Percentiles rank a stretch among this genome's conserved stretches.
These are phyloP conservation scores for Microcyclosporella mali DNA, from an alignment of 2,329 filamentous ascomycete genomes.

Conservation along the genomic window DNA sequence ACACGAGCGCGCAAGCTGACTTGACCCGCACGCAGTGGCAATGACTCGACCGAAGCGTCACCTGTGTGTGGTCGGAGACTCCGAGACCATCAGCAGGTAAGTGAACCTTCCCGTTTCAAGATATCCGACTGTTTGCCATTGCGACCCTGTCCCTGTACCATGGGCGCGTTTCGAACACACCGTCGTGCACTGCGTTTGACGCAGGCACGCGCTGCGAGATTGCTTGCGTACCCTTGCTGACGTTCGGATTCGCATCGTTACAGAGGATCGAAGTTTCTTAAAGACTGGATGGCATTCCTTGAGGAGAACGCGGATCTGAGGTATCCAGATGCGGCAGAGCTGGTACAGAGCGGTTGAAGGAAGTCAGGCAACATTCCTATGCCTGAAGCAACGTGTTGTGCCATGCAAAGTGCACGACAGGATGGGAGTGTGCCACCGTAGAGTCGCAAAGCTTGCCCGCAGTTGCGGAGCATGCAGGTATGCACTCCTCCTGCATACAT, in stretches of 20 bases:
- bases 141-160: not conserved
- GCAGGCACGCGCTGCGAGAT: slow-evolving; percentile 4
- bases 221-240: slow-evolving; percentile 6
- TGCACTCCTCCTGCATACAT: too few relatives aligned
- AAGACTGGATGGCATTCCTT: slow-evolving; percentile 83
- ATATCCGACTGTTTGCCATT: not conserved
- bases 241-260: not conserved
- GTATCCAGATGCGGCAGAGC: slow-evolving; percentile 64
- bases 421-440: not conserved
- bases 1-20: slow-evolving; percentile 2
- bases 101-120: slow-evolving; percentile 33
- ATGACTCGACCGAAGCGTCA: slow-evolving; percentile 94
- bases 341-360: slow-evolving; percentile 25
- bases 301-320: slow-evolving; percentile 86
- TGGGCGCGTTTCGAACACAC: slow-evolving; percentile 1
- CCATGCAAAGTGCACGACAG: not conserved
- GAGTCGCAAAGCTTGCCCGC: too few relatives aligned
- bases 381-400: not conserved
- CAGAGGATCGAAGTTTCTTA: slow-evolving; percentile 79
- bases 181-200: too few relatives aligned
- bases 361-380: not conserved
- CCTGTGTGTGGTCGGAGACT: slow-evolving; percentile 85
- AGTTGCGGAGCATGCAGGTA: too few relatives aligned
- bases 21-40: slow-evolving; percentile 57
- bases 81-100: slow-evolving; percentile 83